Conservation (phyloP, 2,329 filamentous ascomycete species). For the Botrytis pseudocinerea region DNA sequence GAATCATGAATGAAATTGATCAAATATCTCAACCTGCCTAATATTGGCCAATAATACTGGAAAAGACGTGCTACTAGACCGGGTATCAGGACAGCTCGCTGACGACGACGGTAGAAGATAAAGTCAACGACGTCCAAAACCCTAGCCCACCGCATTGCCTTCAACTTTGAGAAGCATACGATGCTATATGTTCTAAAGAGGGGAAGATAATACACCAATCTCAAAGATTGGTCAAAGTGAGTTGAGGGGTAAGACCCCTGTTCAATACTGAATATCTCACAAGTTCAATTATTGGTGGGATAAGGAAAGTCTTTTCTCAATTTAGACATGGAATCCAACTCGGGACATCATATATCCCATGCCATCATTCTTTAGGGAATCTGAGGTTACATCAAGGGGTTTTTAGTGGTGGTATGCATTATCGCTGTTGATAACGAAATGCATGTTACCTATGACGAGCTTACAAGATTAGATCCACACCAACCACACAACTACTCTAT, state of each 20-base stretch:
- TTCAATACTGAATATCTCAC: not conserved
- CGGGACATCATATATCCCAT: not conserved
- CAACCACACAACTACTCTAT: not conserved
- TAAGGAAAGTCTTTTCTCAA: not conserved
- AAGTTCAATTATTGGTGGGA: not conserved
- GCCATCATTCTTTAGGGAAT: not conserved
- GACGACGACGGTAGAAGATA: not conserved
- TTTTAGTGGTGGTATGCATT: not conserved
- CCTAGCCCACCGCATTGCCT: not conserved
- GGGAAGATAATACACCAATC: not conserved
- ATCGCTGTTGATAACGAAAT: conserved; percentile 12
- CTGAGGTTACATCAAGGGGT: not conserved
- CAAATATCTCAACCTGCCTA: not conserved
- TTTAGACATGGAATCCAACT: not conserved
- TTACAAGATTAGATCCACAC: not conserved
- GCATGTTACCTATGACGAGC: conserved; percentile 17
- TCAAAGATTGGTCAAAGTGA: not conserved
- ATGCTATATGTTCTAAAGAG: not conserved
- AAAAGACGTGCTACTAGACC: not conserved
- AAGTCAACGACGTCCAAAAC: not conserved
- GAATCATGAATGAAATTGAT: not conserved
- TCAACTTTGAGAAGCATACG: not conserved
- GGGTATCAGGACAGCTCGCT: not conserved
- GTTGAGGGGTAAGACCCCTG: not conserved
- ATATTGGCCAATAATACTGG: not conserved